Evolutionary conservation across 306 rosid genomes (phyloP).

Genomic region (Quercus bicolor): DNA sequence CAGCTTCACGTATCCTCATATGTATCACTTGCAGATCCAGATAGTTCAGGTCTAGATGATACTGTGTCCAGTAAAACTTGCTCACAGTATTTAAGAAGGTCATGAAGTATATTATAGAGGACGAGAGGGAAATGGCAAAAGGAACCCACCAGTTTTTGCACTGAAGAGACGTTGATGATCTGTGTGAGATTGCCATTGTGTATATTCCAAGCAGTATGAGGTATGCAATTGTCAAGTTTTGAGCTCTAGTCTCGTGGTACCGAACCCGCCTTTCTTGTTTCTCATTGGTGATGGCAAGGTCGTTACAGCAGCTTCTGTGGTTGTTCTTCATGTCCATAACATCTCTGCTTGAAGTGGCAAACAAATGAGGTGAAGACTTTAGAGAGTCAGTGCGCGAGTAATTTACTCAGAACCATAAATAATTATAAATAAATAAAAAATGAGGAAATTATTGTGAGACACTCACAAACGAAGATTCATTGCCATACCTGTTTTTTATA

Average conservation of each 20-base stretch:
- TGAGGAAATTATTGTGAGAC: too few relatives aligned
- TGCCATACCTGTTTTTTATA: too few relatives aligned
- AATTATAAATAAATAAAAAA: too few relatives aligned
- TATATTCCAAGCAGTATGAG: not conserved
- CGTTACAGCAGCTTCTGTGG: not conserved
- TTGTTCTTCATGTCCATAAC: not conserved
- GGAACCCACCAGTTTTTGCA: not conserved
- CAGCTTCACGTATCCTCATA: not conserved
- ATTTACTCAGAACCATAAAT: too few relatives aligned
- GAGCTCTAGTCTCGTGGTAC: not conserved
- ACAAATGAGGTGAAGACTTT: not conserved
- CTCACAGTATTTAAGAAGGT: not conserved
- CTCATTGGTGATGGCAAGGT: not conserved
- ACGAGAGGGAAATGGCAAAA: not conserved
- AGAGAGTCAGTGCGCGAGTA: too few relatives aligned
- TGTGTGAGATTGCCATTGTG: not conserved
- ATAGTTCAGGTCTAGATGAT: not conserved
- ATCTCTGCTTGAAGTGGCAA: not conserved
- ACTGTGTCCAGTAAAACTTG: conserved; percentile 2
- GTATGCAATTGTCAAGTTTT: not conserved
- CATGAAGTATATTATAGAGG: not conserved
- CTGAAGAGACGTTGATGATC: not conserved
- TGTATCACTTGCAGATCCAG: not conserved
- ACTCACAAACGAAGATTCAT: too few relatives aligned
- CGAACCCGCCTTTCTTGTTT: not conserved